phyloP scores from a whole-genome alignment of 345 rosid genomes.

The Psidium guajava region DNA sequence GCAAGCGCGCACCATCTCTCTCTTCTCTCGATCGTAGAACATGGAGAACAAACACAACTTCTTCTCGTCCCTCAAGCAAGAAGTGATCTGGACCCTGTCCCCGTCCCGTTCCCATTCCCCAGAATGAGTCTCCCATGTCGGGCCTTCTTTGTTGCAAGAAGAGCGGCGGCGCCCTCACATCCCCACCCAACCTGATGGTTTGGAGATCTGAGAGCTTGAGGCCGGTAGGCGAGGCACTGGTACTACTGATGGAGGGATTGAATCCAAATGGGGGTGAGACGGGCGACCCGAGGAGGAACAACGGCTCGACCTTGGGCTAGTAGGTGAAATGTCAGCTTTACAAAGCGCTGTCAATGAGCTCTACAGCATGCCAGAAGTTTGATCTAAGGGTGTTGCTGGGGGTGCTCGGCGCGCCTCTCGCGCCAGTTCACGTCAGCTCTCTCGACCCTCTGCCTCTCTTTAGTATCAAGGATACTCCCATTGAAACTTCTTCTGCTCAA shows the following conservation, averaged over 20 bases:
- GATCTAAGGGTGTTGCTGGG: neutral
- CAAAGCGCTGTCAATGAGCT: neutral
- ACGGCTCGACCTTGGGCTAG: neutral
- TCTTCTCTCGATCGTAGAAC: neutral
- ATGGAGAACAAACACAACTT: constrained; percentile 94
- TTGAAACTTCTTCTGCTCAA: constrained; percentile 20
- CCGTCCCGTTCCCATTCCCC: constrained; percentile 42
- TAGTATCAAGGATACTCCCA: constrained; percentile 49
- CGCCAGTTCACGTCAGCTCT: constrained; percentile 34
- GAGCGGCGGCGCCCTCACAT: constrained; percentile 15
- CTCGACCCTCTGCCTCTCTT: constrained; percentile 40
- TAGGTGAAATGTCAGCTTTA: constrained; percentile 2
- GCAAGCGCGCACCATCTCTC: neutral
- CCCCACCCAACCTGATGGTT: constrained; percentile 35
- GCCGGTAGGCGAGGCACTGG: constrained; percentile 47
- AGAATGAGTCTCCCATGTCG: constrained; percentile 42
- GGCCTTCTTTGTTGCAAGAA: constrained; percentile 31
- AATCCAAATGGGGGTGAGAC: constrained; percentile 60
- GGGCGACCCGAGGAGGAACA: constrained; percentile 14
- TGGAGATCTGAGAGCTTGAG: constrained; percentile 69
- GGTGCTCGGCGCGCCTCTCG: constrained; percentile 25
- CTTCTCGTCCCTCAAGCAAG: constrained; percentile 74
- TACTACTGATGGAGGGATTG: constrained; percentile 65
- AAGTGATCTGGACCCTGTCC: constrained; percentile 66
- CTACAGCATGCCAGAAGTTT: neutral